phyloP scores from a whole-genome alignment of 2,329 filamentous ascomycete genomes.

The Capronia coronata region DNA sequence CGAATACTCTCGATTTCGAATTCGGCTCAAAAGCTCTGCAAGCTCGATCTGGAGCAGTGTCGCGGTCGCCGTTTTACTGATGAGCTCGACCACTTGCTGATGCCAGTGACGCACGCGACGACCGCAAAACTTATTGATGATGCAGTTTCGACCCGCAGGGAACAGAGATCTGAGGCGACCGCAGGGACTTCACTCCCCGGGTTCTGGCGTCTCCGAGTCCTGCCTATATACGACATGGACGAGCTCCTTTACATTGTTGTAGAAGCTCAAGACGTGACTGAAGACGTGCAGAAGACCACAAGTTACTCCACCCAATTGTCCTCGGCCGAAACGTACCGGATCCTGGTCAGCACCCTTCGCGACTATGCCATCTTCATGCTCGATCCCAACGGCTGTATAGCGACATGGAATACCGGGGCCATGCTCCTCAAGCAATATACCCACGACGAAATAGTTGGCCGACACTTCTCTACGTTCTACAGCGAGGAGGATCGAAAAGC shows the following conservation, averaged over 20 bases:
- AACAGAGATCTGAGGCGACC: constrained; percentile 35
- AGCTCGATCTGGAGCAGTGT: constrained; percentile 33
- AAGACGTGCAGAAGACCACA: constrained; percentile 26
- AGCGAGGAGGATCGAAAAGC: constrained; percentile 44
- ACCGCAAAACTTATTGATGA: constrained; percentile 35
- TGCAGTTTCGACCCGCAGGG: constrained; percentile 34
- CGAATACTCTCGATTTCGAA: constrained; percentile 41
- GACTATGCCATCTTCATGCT: constrained; percentile 60
- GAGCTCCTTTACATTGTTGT: constrained; percentile 40
- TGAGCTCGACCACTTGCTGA: constrained; percentile 33
- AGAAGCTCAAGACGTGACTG: constrained; percentile 38
- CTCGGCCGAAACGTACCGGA: constrained; percentile 52
- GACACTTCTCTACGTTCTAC: constrained; percentile 55
- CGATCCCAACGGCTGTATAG: constrained; percentile 49
- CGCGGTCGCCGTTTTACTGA: constrained; percentile 38
- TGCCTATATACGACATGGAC: constrained; percentile 40
- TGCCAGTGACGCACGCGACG: constrained; percentile 34
- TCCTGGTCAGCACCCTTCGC: constrained; percentile 55
- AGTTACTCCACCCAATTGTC: constrained; percentile 42
- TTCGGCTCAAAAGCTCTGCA: constrained; percentile 37
- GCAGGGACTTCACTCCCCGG: constrained; percentile 22
- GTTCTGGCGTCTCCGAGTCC: constrained; percentile 36
- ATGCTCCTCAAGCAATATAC: constrained; percentile 52
- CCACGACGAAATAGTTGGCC: constrained; percentile 50
- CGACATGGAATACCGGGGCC: constrained; percentile 54